These are phyloP conservation scores for Trichoderma hamatum DNA, from an alignment of 2,329 filamentous ascomycete genomes.

Conservation along the genomic window DNA sequence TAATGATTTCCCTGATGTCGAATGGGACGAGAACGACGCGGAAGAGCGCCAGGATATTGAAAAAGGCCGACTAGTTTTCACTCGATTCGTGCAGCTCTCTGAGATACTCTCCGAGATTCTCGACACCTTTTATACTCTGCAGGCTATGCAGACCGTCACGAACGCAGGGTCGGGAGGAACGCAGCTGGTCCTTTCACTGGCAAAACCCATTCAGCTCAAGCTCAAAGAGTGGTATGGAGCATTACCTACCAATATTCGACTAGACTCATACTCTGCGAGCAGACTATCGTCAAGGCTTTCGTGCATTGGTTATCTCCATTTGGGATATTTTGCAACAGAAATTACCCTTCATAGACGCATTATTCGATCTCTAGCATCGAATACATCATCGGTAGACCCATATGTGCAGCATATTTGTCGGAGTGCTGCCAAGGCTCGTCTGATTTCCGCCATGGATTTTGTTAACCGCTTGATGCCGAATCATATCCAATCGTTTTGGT, in stretches of 20 bases:
- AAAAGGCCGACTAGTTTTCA: constrained; percentile 70
- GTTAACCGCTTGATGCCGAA: constrained; percentile 87
- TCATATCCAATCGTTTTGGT: constrained; percentile 92
- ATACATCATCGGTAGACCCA: constrained; percentile 59
- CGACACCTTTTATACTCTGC: constrained; percentile 79
- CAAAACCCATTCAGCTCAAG: constrained; percentile 81
- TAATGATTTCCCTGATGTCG: constrained; percentile 74
- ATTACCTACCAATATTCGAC: constrained; percentile 64
- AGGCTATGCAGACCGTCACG: constrained; percentile 70
- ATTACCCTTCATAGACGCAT: constrained; percentile 92
- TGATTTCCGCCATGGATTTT: constrained; percentile 97
- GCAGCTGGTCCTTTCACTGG: constrained; percentile 71
- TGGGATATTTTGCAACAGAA: constrained; percentile 91
- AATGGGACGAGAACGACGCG: constrained; percentile 63
- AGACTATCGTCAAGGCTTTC: constrained; percentile 52
- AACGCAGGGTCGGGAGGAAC: constrained; percentile 71
- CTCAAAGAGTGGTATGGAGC: constrained; percentile 80
- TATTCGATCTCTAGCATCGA: constrained; percentile 70
- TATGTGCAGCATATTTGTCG: constrained; percentile 93
- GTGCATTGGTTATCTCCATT: constrained; percentile 77
- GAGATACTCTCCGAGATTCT: constrained; percentile 78
- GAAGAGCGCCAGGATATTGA: constrained; percentile 68
- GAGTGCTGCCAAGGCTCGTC: constrained; percentile 86
- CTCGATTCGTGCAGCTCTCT: constrained; percentile 74
- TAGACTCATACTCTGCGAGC: constrained; percentile 59